These are phyloP conservation scores for Mucor indicus DNA, from an alignment of 371 early-diverging fungal species.

Conservation along the genomic window DNA sequence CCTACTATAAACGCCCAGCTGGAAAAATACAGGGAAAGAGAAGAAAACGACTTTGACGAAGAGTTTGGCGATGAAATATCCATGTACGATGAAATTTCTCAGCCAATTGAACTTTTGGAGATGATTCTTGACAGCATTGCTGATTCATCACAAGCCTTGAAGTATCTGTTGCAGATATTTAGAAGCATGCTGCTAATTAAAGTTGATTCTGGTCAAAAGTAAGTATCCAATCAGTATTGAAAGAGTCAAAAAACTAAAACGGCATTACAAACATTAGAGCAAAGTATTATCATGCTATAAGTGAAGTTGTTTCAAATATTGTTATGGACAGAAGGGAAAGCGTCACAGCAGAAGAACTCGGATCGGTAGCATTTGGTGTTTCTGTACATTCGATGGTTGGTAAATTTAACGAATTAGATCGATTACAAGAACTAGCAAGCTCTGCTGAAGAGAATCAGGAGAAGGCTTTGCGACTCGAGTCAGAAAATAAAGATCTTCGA, in stretches of 20 bases:
- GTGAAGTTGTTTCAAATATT: constrained; percentile 74
- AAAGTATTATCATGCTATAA: constrained; percentile 77
- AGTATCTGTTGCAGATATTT: constrained; percentile 62
- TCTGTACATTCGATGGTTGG: constrained; percentile 60
- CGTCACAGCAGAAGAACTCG: constrained; percentile 48
- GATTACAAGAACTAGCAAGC: constrained; percentile 52
- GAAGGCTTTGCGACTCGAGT: constrained; percentile 24
- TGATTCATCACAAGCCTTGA: constrained; percentile 57
- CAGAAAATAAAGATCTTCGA: constrained; percentile 40
- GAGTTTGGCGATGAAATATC: constrained; percentile 34
- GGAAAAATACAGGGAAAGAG: constrained; percentile 65
- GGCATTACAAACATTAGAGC: constrained; percentile 29
- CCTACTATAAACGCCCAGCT: constrained; percentile 65
- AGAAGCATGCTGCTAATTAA: constrained; percentile 71
- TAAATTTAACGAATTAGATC: constrained; percentile 76
- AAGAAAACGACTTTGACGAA: constrained; percentile 58
- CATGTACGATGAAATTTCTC: constrained; percentile 39
- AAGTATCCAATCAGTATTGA: too few relatives aligned
- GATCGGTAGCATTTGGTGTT: constrained; percentile 21
- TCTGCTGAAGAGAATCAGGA: constrained; percentile 38
- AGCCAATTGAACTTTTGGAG: constrained; percentile 73
- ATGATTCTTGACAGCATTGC: constrained; percentile 52
- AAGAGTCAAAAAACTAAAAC: not conserved
- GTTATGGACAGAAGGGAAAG: constrained; percentile 71
- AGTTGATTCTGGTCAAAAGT: constrained; percentile 52